phyloP scores from a whole-genome alignment of 2,329 filamentous ascomycete genomes.

The Clarireedia paspali region DNA sequence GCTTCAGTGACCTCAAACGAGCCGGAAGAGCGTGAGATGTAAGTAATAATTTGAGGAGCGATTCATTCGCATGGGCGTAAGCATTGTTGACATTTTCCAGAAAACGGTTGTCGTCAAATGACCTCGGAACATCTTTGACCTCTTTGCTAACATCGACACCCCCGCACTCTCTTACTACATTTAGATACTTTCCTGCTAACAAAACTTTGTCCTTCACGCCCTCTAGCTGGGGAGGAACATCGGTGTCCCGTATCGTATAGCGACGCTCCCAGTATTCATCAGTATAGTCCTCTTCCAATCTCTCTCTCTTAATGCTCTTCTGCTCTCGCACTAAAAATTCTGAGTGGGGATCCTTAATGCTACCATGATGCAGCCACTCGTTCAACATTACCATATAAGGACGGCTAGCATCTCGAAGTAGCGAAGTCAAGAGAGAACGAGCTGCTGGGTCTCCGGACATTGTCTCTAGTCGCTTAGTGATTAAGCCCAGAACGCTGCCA shows the following conservation, averaged over 20 bases:
- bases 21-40: constrained; percentile 88
- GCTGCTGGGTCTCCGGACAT: constrained; percentile 94
- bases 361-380: constrained; percentile 95
- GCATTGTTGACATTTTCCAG: constrained; percentile 93
- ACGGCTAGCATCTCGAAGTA: constrained; percentile 80
- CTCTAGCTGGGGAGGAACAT: constrained; percentile 87
- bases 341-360: constrained; percentile 85
- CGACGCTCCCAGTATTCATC: constrained; percentile 99
- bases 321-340: constrained; percentile 96
- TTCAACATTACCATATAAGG: constrained; percentile 99
- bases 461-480: constrained; percentile 76
- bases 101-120: constrained; percentile 87
- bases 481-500: constrained; percentile 83
- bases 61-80: constrained; percentile 92
- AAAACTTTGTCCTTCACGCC: constrained; percentile 90
- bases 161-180: constrained; percentile 94
- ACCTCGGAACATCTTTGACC: constrained; percentile 78
- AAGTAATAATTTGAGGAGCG: constrained; percentile 79
- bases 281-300: constrained; percentile 91
- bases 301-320: constrained; percentile 85
- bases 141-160: constrained; percentile 90
- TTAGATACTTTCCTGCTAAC: constrained; percentile 93
- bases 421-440: constrained; percentile 67
- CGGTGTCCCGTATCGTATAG: constrained; percentile 87
- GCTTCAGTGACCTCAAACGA: constrained; percentile 82